Base-by-base conservation (phyloP, 805 yeast genomes). In the Barnettozyma populi region DNA sequence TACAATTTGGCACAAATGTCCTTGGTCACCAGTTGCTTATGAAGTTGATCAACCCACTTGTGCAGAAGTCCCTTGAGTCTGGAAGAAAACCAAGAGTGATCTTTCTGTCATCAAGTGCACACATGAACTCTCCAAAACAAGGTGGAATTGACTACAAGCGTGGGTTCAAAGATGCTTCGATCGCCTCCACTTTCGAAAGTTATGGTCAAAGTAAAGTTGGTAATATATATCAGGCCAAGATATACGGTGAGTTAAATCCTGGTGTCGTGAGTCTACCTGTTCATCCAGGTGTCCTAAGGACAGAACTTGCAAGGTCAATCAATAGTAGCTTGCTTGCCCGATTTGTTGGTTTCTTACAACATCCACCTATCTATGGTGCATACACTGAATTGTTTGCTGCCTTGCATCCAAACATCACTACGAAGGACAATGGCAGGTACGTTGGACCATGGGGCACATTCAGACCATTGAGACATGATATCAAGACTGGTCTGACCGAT, bases 121-220 rank as follows among this genome's bases (percentile, higher is more conserved):
- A 68, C 36, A 27, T 52, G 16, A 54, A 61, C 0, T 62, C 73
- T 1, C 60, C 64, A 7, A 35, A 47, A 9, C 61, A 63, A 16
- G 72, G 68, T n/a, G 32, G 32, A 14, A 38, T 46, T 38, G 63
- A 73, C 21, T 54, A 68, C 39, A 61, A 65, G 51, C 66, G 63
- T 41, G 69, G 69, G 48, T 57, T 68, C 36, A 48, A 44, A 29
- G 45, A 56, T 32, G 54, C 52, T 7, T 44, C 55, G 3, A 40
- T 20, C 13, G 29, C 49, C 14, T 19, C 29, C 18, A 24, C 46
- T 3, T 34, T 34, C 27, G 34, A 4, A 13, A 31, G 44, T 11
- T 54, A 76, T 54, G 72, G 69, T 5, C 75, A 72, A 55, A 66
- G 74, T 24, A 76, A 76, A 58, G 74, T 76, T 1, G 63, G 67